Evolutionary conservation across 2,329 filamentous ascomycete species (phyloP).

Genomic region (Trichoderma endophyticum): DNA sequence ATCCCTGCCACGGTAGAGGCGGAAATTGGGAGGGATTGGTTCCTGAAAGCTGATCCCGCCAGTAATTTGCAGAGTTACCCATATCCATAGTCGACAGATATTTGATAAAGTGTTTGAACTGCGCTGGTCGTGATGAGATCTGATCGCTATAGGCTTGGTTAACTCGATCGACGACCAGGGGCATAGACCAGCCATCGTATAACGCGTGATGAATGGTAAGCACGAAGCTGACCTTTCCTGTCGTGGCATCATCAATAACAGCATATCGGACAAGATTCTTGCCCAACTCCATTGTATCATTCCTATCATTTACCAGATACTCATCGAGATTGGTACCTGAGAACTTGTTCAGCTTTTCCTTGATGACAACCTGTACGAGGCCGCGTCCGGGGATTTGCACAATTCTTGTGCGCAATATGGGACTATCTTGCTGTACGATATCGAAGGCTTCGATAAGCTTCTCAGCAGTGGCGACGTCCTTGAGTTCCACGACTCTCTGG

Average conservation of each 20-base stretch:
- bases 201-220: slow-evolving; percentile 54
- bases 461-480: slow-evolving; percentile 34
- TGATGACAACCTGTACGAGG: slow-evolving; percentile 47
- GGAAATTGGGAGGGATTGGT: slow-evolving; percentile 48
- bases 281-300: slow-evolving; percentile 43
- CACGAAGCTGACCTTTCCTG: slow-evolving; percentile 43
- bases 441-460: slow-evolving; percentile 44
- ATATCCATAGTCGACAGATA: slow-evolving; percentile 42
- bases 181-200: slow-evolving; percentile 57
- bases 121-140: slow-evolving; percentile 32
- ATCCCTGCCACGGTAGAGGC: slow-evolving; percentile 43
- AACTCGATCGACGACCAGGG: slow-evolving; percentile 46
- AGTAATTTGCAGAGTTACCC: slow-evolving; percentile 43
- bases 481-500: slow-evolving; percentile 45
- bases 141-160: slow-evolving; percentile 43
- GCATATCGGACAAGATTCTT: slow-evolving; percentile 46
- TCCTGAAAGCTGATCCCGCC: slow-evolving; percentile 45
- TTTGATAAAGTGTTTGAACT: slow-evolving; percentile 50
- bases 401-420: slow-evolving; percentile 49
- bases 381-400: slow-evolving; percentile 44
- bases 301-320: slow-evolving; percentile 41
- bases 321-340: slow-evolving; percentile 35
- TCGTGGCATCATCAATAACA: slow-evolving; percentile 34
- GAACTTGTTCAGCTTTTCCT: slow-evolving; percentile 36
- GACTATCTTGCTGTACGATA: slow-evolving; percentile 33